These are phyloP conservation scores for Leishmania major DNA, from an alignment of 208 protist genomes.

Conservation along the genomic window DNA sequence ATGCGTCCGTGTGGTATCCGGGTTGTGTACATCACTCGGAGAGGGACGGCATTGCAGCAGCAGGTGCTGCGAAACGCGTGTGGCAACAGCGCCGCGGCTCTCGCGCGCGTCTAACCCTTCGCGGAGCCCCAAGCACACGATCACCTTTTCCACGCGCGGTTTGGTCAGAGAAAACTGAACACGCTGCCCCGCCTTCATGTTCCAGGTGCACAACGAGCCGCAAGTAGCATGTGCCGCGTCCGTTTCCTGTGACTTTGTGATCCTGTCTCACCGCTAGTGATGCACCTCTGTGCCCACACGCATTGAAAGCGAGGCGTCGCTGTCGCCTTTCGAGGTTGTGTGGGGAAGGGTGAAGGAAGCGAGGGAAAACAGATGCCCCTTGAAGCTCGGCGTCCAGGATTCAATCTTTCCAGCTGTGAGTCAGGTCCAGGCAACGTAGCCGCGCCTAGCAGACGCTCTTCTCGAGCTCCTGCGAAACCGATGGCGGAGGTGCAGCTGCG, in stretches of 20 bases:
- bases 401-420: too few species aligned
- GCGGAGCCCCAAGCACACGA: conserved; percentile 63
- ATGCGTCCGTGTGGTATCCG: conserved; percentile 48
- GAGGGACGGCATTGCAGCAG: conserved; percentile 58
- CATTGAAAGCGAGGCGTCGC: background rate
- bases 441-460: background rate
- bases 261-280: background rate
- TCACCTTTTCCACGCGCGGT: conserved; percentile 44
- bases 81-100: conserved; percentile 45
- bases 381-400: background rate
- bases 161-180: conserved; percentile 38
- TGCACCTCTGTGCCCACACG: background rate
- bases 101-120: conserved; percentile 2
- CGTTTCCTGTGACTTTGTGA: background rate
- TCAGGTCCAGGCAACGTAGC: background rate
- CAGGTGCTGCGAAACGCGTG: conserved; percentile 48
- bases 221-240: background rate
- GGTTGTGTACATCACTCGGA: conserved; percentile 77
- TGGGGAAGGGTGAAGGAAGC: background rate
- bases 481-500: background rate
- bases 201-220: background rate
- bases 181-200: conserved; percentile 20
- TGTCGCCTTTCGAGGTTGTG: background rate
- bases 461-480: background rate
- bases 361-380: background rate